Conservation (phyloP, 73 alveolate genomes). For the Symbiodinium natans region DNA sequence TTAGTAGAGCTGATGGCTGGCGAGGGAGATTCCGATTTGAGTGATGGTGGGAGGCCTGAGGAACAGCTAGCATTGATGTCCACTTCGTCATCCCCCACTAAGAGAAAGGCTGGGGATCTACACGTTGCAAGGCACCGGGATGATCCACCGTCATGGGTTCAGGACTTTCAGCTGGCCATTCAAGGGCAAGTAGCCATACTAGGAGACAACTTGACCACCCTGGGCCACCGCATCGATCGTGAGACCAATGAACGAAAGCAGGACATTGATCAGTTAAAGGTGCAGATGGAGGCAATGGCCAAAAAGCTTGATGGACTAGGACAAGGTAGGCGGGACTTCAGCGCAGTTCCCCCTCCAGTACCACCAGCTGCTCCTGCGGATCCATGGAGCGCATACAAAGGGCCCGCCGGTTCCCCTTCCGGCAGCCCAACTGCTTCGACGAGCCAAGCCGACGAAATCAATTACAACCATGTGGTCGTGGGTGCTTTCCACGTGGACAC, state of each 20-base stretch:
- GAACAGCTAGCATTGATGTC: too few relatives aligned
- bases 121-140: not conserved
- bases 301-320: not conserved
- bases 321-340: not conserved
- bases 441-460: not conserved
- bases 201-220: too few relatives aligned
- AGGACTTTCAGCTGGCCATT: too few relatives aligned
- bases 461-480: not conserved
- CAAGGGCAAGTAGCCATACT: too few relatives aligned
- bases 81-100: too few relatives aligned
- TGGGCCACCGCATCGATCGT: too few relatives aligned
- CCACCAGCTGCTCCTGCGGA: not conserved
- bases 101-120: not conserved
- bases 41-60: too few relatives aligned
- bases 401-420: not conserved
- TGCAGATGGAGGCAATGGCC: not conserved
- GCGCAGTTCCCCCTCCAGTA: not conserved
- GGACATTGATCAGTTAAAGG: too few relatives aligned
- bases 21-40: too few relatives aligned
- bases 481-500: not conserved
- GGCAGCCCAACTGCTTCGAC: not conserved
- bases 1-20: too few relatives aligned
- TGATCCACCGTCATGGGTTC: not conserved
- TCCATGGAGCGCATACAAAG: not conserved
- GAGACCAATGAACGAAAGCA: too few relatives aligned